Base-by-base conservation (phyloP, 2,329 filamentous ascomycete genomes). In the Colletotrichum orbiculare region DNA sequence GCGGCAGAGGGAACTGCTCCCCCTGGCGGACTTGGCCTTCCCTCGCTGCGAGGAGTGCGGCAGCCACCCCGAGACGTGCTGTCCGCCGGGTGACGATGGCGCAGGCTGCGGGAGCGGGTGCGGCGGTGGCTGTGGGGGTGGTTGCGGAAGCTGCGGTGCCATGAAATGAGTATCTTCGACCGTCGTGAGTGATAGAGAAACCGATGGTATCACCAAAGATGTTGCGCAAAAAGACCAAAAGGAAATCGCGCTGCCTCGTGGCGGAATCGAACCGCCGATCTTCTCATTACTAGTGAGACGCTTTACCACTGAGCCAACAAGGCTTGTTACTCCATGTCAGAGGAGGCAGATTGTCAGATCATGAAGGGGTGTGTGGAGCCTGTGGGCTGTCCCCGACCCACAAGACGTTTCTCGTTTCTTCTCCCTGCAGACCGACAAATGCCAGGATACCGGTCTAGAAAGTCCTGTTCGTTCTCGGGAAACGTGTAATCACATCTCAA, bases 261-360 rank as follows among this genome's bases (percentile, higher is more conserved):
- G 49, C 57, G 48, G 62, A 65, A 65, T 65, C 62, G 62, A 65
- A 65, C 62, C 48, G 57, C 49, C 47, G 62, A 65, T 65, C 62
- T 65, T 52, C 61, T 64, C 61, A 64, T 64, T 64, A 64, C 61
- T 64, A 64, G 61, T 64, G 61, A 64, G 61, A 50, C 61, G 62
- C 62, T 65, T 47, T 65, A 65, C 62, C 62, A 65, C 62, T 65
- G 50, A 65, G 62, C 62, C 62, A 65, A 65, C 62, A 53, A 65
- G 62, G 47, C 8, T 6, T 46, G 6, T 39, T 50, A 4, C 2
- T 37, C 12, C 41, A 17, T 17, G 3, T 3, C 2, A 3, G 2
- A 3, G 17, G 1, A 3, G 0, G 17, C 17, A 17, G 10, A 9
- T 38, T 25, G 1, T 37, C 15, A 11, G 2, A 4, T 11, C 10